A percentile compares a stretch with the other conserved stretches of the same genome.
phyloP scores from a whole-genome alignment of 1,284 basidiomycete genomes.

The Peniophora sp. region DNA sequence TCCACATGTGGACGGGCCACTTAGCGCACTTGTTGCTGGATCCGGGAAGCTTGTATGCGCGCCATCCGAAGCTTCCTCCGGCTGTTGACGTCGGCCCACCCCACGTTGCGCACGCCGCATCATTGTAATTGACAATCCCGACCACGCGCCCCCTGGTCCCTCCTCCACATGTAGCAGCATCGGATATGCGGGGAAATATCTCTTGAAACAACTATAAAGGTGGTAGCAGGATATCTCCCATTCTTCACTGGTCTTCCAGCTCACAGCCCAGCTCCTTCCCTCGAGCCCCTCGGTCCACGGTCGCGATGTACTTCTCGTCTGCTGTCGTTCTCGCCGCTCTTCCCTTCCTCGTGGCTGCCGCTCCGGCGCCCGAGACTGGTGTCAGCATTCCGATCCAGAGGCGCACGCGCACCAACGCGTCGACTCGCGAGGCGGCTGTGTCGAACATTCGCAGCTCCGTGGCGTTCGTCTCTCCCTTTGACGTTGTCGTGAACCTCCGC shows the following conservation, averaged over 20 bases:
- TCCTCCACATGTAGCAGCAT: no score
- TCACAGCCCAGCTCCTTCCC: neutral
- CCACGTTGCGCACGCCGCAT: no score
- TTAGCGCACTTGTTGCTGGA: no score
- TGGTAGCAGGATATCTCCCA: neutral
- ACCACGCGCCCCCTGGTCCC: no score
- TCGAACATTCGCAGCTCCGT: neutral
- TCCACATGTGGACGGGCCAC: no score
- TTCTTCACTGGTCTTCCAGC: neutral
- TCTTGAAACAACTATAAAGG: neutral
- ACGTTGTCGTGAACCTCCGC: slow-evolving; percentile 5
- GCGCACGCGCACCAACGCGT: slow-evolving; percentile 4
- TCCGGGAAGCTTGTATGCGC: no score
- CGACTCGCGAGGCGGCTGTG: slow-evolving; percentile 2
- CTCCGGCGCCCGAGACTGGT: slow-evolving; percentile 9
- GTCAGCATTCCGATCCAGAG: slow-evolving; percentile 8
- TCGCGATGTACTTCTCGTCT: slow-evolving; percentile 11
- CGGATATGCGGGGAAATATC: no score
- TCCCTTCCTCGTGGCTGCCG: slow-evolving; percentile 8
- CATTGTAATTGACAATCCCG: no score
- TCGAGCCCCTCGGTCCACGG: neutral
- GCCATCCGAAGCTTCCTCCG: no score
- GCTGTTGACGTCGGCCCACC: no score
- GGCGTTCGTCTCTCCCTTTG: slow-evolving; percentile 8
- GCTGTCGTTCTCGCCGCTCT: slow-evolving; percentile 11